Evolutionary conservation across 2,329 filamentous ascomycete species (phyloP).

Genomic region (Mollisiaceae sp.): DNA sequence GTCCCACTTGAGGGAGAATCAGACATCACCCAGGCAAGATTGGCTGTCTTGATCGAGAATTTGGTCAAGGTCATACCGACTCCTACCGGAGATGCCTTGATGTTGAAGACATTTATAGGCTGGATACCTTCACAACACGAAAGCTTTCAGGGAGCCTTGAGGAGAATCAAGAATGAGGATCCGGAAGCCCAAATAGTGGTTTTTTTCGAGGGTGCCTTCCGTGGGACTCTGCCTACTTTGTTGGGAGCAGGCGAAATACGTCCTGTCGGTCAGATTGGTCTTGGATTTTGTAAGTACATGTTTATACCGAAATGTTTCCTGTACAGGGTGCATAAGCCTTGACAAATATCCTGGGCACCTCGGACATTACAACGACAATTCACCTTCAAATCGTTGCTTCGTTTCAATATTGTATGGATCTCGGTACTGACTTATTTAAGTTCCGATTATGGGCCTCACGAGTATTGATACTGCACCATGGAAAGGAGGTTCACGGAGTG

Average conservation of each 20-base stretch:
- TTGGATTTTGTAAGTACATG: constrained; percentile 40
- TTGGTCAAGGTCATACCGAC: neutral
- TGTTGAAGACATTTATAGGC: constrained; percentile 8
- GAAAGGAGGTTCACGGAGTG: constrained; percentile 40
- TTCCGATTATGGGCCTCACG: constrained; percentile 17
- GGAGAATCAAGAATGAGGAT: constrained; percentile 19
- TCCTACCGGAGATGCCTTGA: neutral
- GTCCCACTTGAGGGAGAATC: constrained; percentile 36
- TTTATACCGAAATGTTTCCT: too few relatives aligned
- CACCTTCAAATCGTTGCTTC: neutral
- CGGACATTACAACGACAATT: too few relatives aligned
- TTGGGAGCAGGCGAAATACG: constrained; percentile 48
- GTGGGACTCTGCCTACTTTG: constrained; percentile 46
- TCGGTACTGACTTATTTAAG: constrained; percentile 40
- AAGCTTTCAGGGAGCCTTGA: constrained; percentile 38
- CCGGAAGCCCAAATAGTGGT: constrained; percentile 45
- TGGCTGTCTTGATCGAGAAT: neutral
- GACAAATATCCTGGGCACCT: too few relatives aligned
- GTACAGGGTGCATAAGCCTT: too few relatives aligned
- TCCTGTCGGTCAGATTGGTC: constrained; percentile 45
- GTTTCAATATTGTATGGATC: neutral
- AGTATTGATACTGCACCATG: constrained; percentile 45
- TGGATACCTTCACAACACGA: neutral
- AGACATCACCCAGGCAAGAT: constrained; percentile 27
- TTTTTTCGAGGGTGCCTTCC: constrained; percentile 47